Evolutionary conservation across 768 basidiomycete species (phyloP).

Genomic region (Termitomyces sp.): DNA sequence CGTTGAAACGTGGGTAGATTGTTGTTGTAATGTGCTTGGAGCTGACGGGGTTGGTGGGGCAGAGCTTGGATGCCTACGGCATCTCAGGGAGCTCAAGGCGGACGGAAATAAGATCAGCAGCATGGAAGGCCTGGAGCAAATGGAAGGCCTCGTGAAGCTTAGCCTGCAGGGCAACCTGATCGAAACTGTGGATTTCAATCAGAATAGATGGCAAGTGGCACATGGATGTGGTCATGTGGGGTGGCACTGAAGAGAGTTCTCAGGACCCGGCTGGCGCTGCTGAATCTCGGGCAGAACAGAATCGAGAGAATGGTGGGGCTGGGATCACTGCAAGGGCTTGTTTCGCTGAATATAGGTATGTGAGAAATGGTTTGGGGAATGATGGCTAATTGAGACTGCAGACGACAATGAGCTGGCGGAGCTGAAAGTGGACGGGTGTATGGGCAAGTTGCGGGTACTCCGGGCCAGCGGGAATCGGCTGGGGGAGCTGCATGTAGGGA

Average conservation of each 20-base stretch:
- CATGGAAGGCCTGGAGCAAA: conserved; percentile 68
- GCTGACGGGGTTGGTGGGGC: conserved; percentile 9
- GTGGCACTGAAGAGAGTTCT: conserved; percentile 5
- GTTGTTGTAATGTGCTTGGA: conserved; percentile 6
- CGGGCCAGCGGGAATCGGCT: conserved; percentile 82
- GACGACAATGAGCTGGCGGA: conserved; percentile 67
- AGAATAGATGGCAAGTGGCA: conserved; percentile 57
- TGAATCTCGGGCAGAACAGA: conserved; percentile 78
- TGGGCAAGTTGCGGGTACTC: conserved; percentile 76
- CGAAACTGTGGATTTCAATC: conserved; percentile 48
- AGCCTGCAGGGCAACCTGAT: conserved; percentile 76
- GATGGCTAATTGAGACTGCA: conserved; percentile 22
- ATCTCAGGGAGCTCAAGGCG: conserved; percentile 85
- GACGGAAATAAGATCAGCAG: conserved; percentile 77
- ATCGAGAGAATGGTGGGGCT: conserved; percentile 56
- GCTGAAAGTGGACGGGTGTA: conserved; percentile 46
- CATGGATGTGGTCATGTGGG: conserved; percentile 11
- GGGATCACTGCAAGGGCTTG: conserved; percentile 53
- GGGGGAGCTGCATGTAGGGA: conserved; percentile 52
- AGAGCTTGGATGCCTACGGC: conserved; percentile 83
- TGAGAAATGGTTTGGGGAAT: conserved; percentile 16
- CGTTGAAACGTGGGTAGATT: conserved; percentile 69
- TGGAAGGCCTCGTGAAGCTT: conserved; percentile 81
- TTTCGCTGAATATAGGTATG: conserved; percentile 82
- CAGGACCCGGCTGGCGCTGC: conserved; percentile 67